Evolutionary conservation across 768 basidiomycete species (phyloP).

Genomic region (Chiua virens): DNA sequence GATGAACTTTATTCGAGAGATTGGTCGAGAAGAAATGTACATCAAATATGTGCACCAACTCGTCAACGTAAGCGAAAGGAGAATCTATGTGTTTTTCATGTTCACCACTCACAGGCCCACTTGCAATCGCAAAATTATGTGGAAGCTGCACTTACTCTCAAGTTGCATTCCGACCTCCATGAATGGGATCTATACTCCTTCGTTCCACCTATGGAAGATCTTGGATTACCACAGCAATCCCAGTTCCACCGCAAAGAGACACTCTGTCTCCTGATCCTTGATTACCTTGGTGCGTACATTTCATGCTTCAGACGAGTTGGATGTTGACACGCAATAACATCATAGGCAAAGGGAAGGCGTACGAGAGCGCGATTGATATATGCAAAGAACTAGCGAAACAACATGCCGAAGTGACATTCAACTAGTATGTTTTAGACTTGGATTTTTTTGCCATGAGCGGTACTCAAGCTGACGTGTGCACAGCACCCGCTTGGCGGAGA

Average conservation of each 20-base stretch:
- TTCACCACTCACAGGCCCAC: slow-evolving; percentile 61
- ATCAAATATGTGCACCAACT: slow-evolving; percentile 96
- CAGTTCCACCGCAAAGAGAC: slow-evolving; percentile 95
- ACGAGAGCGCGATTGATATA: slow-evolving; percentile 91
- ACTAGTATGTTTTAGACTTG: slow-evolving; percentile 60
- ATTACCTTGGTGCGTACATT: slow-evolving; percentile 71
- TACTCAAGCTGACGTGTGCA: slow-evolving; percentile 10
- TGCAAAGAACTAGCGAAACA: slow-evolving; percentile 90
- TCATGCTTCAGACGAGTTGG: not conserved
- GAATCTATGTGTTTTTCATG: not conserved
- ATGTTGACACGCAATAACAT: slow-evolving; percentile 1
- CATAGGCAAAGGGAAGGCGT: slow-evolving; percentile 93
- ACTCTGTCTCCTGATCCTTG: slow-evolving; percentile 86
- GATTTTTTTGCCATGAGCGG: not conserved
- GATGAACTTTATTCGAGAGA: slow-evolving; percentile 92
- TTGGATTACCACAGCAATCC: slow-evolving; percentile 88
- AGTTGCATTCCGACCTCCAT: slow-evolving; percentile 91
- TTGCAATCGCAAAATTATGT: slow-evolving; percentile 87
- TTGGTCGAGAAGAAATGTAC: slow-evolving; percentile 91
- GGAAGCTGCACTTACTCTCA: slow-evolving; percentile 91
- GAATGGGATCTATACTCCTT: slow-evolving; percentile 85
- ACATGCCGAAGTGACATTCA: slow-evolving; percentile 87
- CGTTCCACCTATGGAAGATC: slow-evolving; percentile 84
- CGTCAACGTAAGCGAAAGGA: slow-evolving; percentile 63
- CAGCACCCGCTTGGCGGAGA: slow-evolving; percentile 83